Base-by-base conservation (phyloP, 345 rosid species). In the Ricinus communis region DNA sequence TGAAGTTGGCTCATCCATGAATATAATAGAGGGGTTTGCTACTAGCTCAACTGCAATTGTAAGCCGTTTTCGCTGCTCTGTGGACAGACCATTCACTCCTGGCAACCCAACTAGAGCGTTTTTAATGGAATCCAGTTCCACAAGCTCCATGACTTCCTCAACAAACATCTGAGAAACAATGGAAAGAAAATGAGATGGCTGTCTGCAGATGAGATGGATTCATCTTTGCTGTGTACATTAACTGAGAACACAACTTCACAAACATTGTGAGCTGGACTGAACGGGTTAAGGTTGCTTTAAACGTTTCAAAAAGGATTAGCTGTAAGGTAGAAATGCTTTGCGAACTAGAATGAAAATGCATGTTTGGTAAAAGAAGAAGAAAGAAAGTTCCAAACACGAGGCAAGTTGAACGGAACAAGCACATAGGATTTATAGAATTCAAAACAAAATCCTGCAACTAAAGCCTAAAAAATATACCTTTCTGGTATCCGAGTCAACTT, bases 1-100 rank as follows among this genome's bases (percentile, higher is more conserved):
- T 57, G 98, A 93, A 73, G 98, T 93, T 72, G 97, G 98, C 75
- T 93, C 97, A 24, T 93, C 98, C 98, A 93, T 93, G 82, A 93
- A 93, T 66, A 91, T 88, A 61, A 90, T 90, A 8, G 96, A 92
- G 3, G 97, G 96, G 77, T 92, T 92, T 18, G 96, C 94, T 61
- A 92, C 97, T 7, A 90, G 87, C 87, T 92, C 96, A 40, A 90
- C 93, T 0, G 97, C 97, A 25, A 90, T 90, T 19, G 97, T 92
- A 14, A 92, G 82, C 79, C 97, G 84, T 72, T 92, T 92, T 47
- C 97, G 85, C 59, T 92, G 94, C 80, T 92, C 96, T 0, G 90
- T 88, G 31, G 97, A 92, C 18, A 92, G 78, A 59, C 97, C 97
- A 73, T 71, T 87, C 65, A 82, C 86, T 21, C 97, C 93, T 4